Evolutionary conservation across 345 rosid species (phyloP).

Genomic region (Geranium rotundifolium): DNA sequence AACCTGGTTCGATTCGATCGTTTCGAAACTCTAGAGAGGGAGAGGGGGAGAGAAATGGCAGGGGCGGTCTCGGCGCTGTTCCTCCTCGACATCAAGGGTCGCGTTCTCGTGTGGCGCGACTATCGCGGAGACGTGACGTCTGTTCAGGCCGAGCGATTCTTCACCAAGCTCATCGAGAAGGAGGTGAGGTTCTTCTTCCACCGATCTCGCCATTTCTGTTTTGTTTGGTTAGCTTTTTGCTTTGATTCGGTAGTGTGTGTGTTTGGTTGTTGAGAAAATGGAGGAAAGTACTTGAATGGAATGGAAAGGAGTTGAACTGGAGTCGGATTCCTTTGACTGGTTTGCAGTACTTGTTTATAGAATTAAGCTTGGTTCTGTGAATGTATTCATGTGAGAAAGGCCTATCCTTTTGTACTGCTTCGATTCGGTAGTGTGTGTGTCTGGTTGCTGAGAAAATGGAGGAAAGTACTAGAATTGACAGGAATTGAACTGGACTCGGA

Average conservation of each 20-base stretch:
- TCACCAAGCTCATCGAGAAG: constrained; percentile 90
- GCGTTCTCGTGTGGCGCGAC: constrained; percentile 90
- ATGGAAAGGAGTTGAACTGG: too few species aligned
- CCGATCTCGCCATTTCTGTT: not conserved
- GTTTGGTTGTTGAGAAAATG: not conserved
- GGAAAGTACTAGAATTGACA: too few species aligned
- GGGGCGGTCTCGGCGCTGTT: constrained; percentile 95
- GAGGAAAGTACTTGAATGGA: not conserved
- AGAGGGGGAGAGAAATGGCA: constrained; percentile 31
- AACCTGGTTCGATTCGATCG: not conserved
- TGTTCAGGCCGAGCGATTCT: constrained; percentile 79
- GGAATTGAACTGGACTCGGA: too few species aligned
- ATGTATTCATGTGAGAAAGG: too few species aligned
- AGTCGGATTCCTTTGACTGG: too few species aligned
- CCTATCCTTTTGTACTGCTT: too few species aligned
- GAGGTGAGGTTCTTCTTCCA: constrained; percentile 32
- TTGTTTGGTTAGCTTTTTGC: not conserved
- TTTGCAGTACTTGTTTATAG: too few species aligned
- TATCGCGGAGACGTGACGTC: constrained; percentile 90
- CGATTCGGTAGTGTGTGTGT: too few species aligned
- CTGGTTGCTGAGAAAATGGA: too few species aligned
- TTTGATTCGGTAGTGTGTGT: not conserved
- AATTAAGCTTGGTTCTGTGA: too few species aligned
- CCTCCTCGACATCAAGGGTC: constrained; percentile 84
- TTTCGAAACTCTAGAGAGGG: not conserved